Conservation (phyloP, 1,284 basidiomycete genomes). For the Tylopilus orsonianus region DNA sequence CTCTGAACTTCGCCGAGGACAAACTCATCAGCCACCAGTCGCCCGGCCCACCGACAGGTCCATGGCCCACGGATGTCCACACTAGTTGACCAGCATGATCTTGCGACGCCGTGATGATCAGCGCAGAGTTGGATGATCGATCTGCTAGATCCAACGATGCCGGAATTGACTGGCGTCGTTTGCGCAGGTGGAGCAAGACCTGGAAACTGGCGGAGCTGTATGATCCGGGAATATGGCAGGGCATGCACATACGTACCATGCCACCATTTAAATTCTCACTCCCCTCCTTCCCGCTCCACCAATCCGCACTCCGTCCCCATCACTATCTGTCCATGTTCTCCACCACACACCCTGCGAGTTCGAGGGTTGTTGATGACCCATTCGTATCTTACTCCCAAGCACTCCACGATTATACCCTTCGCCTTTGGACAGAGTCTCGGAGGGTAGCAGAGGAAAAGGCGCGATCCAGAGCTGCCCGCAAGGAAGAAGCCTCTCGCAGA, state of each 20-base stretch:
- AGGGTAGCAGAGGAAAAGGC: slow-evolving; percentile 56
- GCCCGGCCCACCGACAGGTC: not conserved
- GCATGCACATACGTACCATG: slow-evolving; percentile 8
- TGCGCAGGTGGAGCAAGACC: slow-evolving; percentile 28
- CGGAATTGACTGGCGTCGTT: slow-evolving; percentile 9
- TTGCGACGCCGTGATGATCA: not conserved
- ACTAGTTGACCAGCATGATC: not conserved
- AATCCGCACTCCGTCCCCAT: not conserved
- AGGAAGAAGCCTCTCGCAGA: slow-evolving; percentile 28
- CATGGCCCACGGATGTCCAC: not conserved
- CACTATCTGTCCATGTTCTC: slow-evolving; percentile 19
- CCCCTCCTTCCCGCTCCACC: slow-evolving; percentile 9
- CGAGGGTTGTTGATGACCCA: slow-evolving; percentile 34
- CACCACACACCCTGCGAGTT: slow-evolving; percentile 7
- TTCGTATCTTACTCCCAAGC: slow-evolving; percentile 59
- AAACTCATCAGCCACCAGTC: not conserved
- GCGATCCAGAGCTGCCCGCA: slow-evolving; percentile 28
- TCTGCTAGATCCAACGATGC: slow-evolving; percentile 6
- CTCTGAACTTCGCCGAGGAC: not conserved
- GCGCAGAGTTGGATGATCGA: not conserved
- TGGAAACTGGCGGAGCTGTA: slow-evolving; percentile 18
- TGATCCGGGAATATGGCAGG: slow-evolving; percentile 25
- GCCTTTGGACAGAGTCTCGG: slow-evolving; percentile 65
- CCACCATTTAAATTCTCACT: slow-evolving; percentile 29
- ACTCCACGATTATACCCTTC: slow-evolving; percentile 66